phyloP scores from a whole-genome alignment of 306 rosid genomes.

The Vachellia collinsii region DNA sequence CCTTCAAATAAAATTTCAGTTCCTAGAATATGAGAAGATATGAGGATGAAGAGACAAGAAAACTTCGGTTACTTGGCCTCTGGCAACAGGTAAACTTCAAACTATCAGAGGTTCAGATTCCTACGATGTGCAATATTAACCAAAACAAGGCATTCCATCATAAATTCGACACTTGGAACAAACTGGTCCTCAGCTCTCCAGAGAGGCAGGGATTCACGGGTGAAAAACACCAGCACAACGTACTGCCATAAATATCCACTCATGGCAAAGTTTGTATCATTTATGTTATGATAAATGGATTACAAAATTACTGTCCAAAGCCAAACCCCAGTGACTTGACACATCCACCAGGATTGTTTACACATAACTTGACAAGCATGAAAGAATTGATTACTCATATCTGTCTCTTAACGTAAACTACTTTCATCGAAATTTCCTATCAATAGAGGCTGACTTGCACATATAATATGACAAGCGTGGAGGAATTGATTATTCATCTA shows the following conservation, averaged over 20 bases:
- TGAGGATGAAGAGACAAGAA: background rate
- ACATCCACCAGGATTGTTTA: conserved; percentile 31
- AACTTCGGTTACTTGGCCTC: background rate
- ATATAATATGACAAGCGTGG: background rate
- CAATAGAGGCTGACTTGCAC: conserved; percentile 17
- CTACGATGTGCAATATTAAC: background rate
- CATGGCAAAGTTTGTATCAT: conserved; percentile 7
- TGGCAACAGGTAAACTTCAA: conserved; percentile 1
- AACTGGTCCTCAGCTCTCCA: background rate
- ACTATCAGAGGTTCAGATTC: background rate
- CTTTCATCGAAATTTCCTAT: conserved; percentile 16
- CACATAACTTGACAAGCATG: background rate
- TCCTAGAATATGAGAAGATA: background rate
- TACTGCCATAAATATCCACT: background rate
- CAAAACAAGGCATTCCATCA: background rate
- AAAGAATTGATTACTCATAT: conserved; percentile 25
- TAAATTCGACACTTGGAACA: background rate
- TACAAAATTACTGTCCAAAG: conserved; percentile 34
- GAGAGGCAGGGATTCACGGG: conserved; percentile 11
- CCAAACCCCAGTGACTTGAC: conserved; percentile 3
- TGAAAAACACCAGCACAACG: background rate
- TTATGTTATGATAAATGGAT: conserved; percentile 14
- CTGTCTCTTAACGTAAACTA: conserved; percentile 18
- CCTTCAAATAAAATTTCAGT: background rate
- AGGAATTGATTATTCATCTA: conserved; percentile 22